Conservation (phyloP, 192 early-diverging fungal species). For the Pecoramyces ruminantium region DNA sequence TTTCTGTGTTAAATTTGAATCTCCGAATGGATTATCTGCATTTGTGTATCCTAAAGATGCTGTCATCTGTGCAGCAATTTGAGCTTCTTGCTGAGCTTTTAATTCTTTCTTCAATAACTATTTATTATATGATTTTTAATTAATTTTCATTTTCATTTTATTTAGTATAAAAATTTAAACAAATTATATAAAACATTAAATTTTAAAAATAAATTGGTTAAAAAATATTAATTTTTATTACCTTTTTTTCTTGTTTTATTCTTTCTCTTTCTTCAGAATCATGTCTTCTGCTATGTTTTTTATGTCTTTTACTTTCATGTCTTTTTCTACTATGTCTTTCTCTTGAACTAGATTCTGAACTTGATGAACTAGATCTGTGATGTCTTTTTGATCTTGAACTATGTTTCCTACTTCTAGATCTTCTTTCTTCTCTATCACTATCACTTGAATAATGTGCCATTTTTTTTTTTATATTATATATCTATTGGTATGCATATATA, state of each 20-base stretch:
- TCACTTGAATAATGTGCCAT: neutral
- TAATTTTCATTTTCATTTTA: too few relatives aligned
- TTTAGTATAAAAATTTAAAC: too few relatives aligned
- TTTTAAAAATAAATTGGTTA: too few relatives aligned
- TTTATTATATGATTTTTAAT: too few relatives aligned
- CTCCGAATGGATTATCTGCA: constrained; percentile 64
- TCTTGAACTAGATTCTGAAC: neutral
- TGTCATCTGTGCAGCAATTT: constrained; percentile 23
- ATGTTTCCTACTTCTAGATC: neutral
- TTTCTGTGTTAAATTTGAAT: constrained; percentile 59
- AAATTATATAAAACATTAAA: too few relatives aligned
- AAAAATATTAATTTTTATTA: too few relatives aligned
- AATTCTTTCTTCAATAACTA: constrained; percentile 21
- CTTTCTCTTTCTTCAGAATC: neutral
- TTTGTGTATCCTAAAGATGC: constrained; percentile 43
- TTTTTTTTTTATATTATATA: neutral
- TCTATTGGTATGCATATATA: too few relatives aligned
- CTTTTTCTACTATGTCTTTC: neutral
- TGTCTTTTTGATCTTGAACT: neutral
- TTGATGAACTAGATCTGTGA: neutral
- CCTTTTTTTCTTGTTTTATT: neutral
- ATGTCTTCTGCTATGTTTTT: neutral
- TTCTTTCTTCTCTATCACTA: neutral
- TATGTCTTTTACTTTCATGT: neutral
- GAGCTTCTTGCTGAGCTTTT: constrained; percentile 19